Base-by-base conservation (phyloP, 2,329 filamentous ascomycete genomes). In the Akanthomyces uredinophilus region DNA sequence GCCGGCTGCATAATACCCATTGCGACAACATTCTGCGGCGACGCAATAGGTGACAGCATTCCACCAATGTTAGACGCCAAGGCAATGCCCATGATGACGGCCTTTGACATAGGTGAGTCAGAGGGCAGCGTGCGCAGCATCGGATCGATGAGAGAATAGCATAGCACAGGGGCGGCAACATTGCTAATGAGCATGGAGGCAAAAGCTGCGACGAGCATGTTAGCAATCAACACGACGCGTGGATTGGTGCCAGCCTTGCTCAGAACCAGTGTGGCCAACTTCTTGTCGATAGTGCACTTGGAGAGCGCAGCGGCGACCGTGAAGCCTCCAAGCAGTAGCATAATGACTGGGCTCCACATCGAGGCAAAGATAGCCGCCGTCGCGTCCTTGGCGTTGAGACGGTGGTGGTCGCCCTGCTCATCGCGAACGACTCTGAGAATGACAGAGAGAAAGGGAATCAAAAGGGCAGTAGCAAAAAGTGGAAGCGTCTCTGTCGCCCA, bases 341-440 rank as follows among this genome's bases (percentile, higher is more conserved):
- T 98, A 68, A 99, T 99, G 61, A 99, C 95, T 0, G 95, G 94
- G 4, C 94, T 97, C 95, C 95, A 99, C 95, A 99, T 99, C 29
- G 95, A 89, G 5, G 92, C 83, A 70, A 99, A 98, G 63, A 97
- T 89, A 70, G 90, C 94, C 32, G 84, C 81, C 0, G 94, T 91
- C 0, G 95, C 93, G 49, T 86, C 83, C 72, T 93, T 93, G 3
- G 92, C 85, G n/a, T 84, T 83, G 7, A 99, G 81, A 24, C 94
- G 77, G 64, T 91, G 81, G 0, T 88, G 87, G 68, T 74, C 72
- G 61, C 65, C 67, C 2, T 87, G 84, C 59, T 96, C 91, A 37
- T 88, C 85, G 37, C 92, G 87, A 64, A 96, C 91, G 24, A 99
- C 92, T 49, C 86, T 85, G 51, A 99, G 82, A 22, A 96, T 79